A percentile compares a stretch with the other conserved stretches of the same genome.
These are phyloP conservation scores for Boletus smithii DNA, from an alignment of 1,284 basidiomycete species.

Conservation along the genomic window DNA sequence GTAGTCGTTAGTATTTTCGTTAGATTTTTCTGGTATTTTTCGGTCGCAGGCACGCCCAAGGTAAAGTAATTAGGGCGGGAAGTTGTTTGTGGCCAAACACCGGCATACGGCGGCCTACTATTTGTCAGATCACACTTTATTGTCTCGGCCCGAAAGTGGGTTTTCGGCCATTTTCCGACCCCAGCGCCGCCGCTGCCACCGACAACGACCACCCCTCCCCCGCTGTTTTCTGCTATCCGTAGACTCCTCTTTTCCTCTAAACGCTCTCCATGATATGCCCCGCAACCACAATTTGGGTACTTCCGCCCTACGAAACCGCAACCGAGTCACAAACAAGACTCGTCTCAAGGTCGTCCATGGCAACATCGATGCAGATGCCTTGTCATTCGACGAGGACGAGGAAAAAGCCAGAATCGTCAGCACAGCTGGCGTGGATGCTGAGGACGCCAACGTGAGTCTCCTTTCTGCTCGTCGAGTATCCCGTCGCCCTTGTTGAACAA, in stretches of 20 bases:
- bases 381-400: conserved; percentile 79
- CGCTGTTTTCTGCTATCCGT: conserved; percentile 13
- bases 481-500: conserved; percentile 44
- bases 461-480: conserved; percentile 35
- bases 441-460: conserved; percentile 81
- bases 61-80: conserved; percentile 26
- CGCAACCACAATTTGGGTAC: conserved; percentile 69
- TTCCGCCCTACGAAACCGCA: conserved; percentile 75
- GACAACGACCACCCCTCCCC: conserved; percentile 30
- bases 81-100: conserved; percentile 32
- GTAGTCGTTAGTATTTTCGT: conserved; percentile 15
- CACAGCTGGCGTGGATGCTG: conserved; percentile 75
- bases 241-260: conserved; percentile 20
- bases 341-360: conserved; percentile 79
- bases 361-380: conserved; percentile 76
- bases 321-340: conserved; percentile 89
- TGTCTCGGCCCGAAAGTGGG: conserved; percentile 38
- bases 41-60: conserved; percentile 11
- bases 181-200: conserved; percentile 39
- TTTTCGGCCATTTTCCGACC: conserved; percentile 40
- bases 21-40: conserved; percentile 11
- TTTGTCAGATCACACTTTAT: conserved; percentile 35
- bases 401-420: conserved; percentile 67
- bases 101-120: conserved; percentile 31
- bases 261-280: conserved; percentile 72